These are phyloP conservation scores for Solanum bukasovii DNA, from an alignment of 257 asterid species.

Conservation along the genomic window DNA sequence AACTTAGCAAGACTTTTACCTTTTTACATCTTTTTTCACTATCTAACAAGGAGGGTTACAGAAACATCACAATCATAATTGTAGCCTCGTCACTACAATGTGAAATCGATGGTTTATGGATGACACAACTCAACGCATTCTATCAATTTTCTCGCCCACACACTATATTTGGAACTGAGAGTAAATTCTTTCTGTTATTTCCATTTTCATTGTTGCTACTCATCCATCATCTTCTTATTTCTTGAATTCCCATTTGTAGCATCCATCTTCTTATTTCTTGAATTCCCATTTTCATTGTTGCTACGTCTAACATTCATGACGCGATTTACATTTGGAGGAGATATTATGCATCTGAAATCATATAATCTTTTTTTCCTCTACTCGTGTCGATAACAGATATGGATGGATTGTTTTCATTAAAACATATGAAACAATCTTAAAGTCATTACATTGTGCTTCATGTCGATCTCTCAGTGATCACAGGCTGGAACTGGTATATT, in stretches of 20 bases:
- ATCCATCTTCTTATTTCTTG: too few relatives aligned
- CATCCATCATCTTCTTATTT: neutral
- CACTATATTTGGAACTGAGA: constrained; percentile 6
- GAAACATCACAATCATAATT: neutral
- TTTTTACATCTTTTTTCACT: neutral
- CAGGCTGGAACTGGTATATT: constrained; percentile 98
- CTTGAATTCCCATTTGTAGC: too few relatives aligned
- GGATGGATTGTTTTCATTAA: too few relatives aligned
- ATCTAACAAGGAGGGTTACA: neutral
- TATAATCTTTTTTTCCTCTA: neutral
- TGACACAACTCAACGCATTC: neutral
- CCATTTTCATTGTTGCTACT: neutral
- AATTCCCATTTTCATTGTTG: too few relatives aligned
- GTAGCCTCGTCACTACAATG: neutral
- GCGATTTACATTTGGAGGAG: neutral
- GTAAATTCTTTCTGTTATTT: neutral
- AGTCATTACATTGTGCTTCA: neutral
- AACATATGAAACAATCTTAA: neutral
- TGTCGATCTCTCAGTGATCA: constrained; percentile 6
- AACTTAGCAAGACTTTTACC: neutral
- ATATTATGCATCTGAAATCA: neutral
- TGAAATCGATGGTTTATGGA: neutral
- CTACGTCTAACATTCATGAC: neutral
- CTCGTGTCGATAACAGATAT: neutral
- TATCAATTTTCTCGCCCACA: constrained; percentile 10